phyloP scores from a whole-genome alignment of 208 protist species.

The Acanthamoeba royreba region DNA sequence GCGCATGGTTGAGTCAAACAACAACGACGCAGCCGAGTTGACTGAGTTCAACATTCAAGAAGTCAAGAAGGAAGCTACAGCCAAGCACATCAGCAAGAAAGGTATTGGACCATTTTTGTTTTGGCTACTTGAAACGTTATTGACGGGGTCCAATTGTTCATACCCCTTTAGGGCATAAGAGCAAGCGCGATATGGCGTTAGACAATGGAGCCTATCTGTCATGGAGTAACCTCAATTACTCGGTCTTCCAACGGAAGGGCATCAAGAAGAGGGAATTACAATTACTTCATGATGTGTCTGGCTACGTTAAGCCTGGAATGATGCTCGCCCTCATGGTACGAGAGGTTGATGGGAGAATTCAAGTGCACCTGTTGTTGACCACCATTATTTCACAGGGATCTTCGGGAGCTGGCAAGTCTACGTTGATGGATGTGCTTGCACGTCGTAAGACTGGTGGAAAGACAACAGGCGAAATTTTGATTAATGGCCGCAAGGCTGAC shows the following conservation, averaged over 20 bases:
- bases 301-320: conserved; percentile 17
- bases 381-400: too few species aligned
- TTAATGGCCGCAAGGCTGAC: background rate
- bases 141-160: background rate
- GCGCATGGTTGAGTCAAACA: background rate
- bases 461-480: background rate
- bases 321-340: background rate
- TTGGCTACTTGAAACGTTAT: background rate
- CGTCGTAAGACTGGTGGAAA: conserved; percentile 27
- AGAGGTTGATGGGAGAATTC: too few species aligned
- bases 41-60: background rate
- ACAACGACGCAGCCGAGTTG: background rate
- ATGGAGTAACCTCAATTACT: background rate
- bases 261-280: background rate
- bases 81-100: background rate
- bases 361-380: too few species aligned
- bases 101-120: too few species aligned
- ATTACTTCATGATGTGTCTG: background rate
- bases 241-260: background rate
- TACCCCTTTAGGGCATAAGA: background rate
- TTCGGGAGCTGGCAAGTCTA: conserved; percentile 49
- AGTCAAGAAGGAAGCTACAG: background rate
- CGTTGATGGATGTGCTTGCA: conserved; percentile 47
- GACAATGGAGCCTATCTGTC: background rate
- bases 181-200: too few species aligned